Conservation (phyloP, 2,329 filamentous ascomycete genomes). For the Diaporthe caulivora region DNA sequence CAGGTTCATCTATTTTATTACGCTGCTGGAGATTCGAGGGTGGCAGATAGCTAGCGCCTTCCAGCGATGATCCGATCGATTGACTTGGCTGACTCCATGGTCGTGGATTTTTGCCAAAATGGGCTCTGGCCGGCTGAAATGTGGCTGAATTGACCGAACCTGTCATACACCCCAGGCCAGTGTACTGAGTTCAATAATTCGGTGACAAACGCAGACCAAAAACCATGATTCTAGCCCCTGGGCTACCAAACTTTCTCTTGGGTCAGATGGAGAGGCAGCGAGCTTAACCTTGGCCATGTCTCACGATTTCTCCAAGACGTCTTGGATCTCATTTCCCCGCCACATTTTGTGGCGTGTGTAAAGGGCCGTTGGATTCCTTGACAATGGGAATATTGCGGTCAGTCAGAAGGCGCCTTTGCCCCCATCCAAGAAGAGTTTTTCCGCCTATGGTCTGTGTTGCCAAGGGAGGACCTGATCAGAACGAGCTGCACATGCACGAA, state of each 20-base stretch:
- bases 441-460: constrained; percentile 34
- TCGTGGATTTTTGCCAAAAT: constrained; percentile 22
- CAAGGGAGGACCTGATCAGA: constrained; percentile 12
- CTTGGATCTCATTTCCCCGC: constrained; percentile 24
- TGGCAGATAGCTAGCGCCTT: neutral
- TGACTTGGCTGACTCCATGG: constrained; percentile 3
- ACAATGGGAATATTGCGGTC: neutral
- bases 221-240: constrained; percentile 9
- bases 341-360: constrained; percentile 11
- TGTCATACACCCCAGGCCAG: neutral
- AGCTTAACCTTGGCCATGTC: constrained; percentile 7
- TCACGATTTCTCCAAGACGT: constrained; percentile 12
- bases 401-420: neutral
- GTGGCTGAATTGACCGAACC: constrained; percentile 4
- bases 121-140: constrained; percentile 4
- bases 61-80: constrained; percentile 14
- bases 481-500: neutral
- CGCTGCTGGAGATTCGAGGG: constrained; percentile 22
- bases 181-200: constrained; percentile 11
- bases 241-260: constrained; percentile 20
- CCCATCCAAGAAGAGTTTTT: constrained; percentile 26
- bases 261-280: constrained; percentile 7
- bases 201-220: neutral
- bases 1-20: constrained; percentile 20
- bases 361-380: constrained; percentile 16